Evolutionary conservation across 2,329 filamentous ascomycete genomes (phyloP), one percentile per base, ranked within the genome.

Genomic region (Colletotrichum ledebouriae): DNA sequence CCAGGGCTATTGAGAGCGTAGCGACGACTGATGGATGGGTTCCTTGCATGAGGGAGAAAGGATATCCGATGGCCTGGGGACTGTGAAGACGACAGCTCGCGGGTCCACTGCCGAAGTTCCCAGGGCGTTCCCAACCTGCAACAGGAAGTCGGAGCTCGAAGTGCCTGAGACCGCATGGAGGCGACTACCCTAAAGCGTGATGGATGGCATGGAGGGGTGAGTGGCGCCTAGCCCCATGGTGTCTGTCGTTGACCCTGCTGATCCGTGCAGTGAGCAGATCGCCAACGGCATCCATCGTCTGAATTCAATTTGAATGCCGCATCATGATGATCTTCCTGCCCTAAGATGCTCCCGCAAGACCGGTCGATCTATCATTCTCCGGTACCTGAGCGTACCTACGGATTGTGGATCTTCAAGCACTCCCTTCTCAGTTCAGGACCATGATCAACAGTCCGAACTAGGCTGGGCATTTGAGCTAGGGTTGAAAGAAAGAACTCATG

Each of bases 21-120:
- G 37, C 33, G 20, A 46, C 37, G 37, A 47, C 20, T 55, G 47
- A 22, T 33, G 39, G 65, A 22, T 33, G 39, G 65, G 25, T 68
- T 65, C 55, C 53, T 59, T 68, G 60, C 65, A 68, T 65, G 33
- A 55, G 22, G 61, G 53, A 59, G 59, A 65, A 22, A 12, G 49
- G 47, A 17, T 13, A 59, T 60, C 55, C 65, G 55, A 39, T 20
- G 61, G 33, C 20, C 13, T 67, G 49, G 55, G 37, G 65, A 41
- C 41, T 58, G 64, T 6, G 52, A 39, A 41, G 37, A 37, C 22
- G 39, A 39, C 39, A 34, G 46, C 46, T 34, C 52, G 15, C 52
- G 15, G 44, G 41, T 15, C 42, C 50, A 63, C 52, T 58, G 46
- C 59, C 59, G 53, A 57, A 62, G 22, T 22, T 42, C 3, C 58